Base-by-base conservation (phyloP, 495 filamentous ascomycete genomes). In the Annulohypoxylon stygium region DNA sequence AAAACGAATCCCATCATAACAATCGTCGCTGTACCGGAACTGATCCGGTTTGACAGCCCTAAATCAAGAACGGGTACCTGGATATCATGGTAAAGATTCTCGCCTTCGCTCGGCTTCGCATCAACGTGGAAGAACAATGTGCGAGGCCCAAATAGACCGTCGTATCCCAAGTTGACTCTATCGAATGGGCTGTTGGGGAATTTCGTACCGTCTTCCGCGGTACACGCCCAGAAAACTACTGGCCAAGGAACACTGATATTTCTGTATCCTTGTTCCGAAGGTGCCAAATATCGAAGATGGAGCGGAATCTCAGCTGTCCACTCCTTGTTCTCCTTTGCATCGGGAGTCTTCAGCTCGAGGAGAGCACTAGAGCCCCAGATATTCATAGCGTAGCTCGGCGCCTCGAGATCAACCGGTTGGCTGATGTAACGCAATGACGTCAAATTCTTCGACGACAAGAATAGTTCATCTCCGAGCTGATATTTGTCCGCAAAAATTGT, bases 171-270 rank as follows among this genome's bases (percentile, higher is more conserved):
- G 78, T 93, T 89, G 26, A 84, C 84, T 16, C 92, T 84, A 79
- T 98, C 96, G 78, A 99, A 99, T 1, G 96, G 96, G 76, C 90
- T 97, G 4, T 84, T 88, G 0, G 86, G 80, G 84, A 97, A 92
- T 80, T 92, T 90, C 1, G 86, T 88, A 25, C 87, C 92, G 48
- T 93, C 91, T 43, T 93, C 89, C 23, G 89, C 87, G 2, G 86
- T 84, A 78, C 96, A 99, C 1, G 94, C 96, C 95, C 95, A 98
- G 84, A 99, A 98, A 1, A 98, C 87, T 2, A 90, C 87, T 3
- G 94, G 97, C 70, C 88, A 87, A 0, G 93, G 91, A 0, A 97
- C 81, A 18, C 87, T 70, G 3, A 89, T 74, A 11, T 70, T 67
- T 0, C 75, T 70, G 60, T 89, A 86, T 2, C 89, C 89, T 4